These are phyloP conservation scores for Lathyrus aphaca DNA, from an alignment of 306 rosid genomes.

Conservation along the genomic window DNA sequence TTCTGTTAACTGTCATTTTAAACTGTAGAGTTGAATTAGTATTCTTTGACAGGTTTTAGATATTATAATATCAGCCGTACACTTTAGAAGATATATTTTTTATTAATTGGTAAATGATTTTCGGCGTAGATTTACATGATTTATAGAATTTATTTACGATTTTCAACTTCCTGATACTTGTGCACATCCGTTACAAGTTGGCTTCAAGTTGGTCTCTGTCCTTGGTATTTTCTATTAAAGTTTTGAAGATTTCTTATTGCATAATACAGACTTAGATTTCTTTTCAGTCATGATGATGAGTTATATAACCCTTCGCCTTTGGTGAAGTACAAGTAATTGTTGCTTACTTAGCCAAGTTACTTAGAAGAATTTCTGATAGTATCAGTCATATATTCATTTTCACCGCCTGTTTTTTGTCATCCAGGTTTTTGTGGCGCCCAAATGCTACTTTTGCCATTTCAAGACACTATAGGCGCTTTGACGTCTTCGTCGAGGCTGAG, in stretches of 20 bases:
- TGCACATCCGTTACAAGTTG: slow-evolving; percentile 3
- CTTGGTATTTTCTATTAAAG: background rate
- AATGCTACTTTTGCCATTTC: slow-evolving; percentile 94
- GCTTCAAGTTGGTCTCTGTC: background rate
- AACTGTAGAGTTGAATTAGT: slow-evolving; percentile 7
- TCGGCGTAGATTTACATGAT: background rate
- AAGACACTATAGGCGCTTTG: slow-evolving; percentile 90
- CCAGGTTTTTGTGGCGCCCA: slow-evolving; percentile 94
- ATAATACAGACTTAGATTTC: background rate
- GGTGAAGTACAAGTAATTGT: background rate
- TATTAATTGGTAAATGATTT: slow-evolving; percentile 6
- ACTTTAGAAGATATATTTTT: background rate
- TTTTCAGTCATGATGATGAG: background rate
- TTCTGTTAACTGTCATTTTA: slow-evolving; percentile 24
- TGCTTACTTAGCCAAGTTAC: slow-evolving; percentile 12
- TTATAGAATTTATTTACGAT: slow-evolving; percentile 12
- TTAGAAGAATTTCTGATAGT: slow-evolving; percentile 17
- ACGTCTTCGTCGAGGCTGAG: slow-evolving; percentile 94
- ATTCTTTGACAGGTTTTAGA: slow-evolving; percentile 22
- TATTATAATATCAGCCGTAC: background rate
- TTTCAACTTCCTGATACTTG: slow-evolving; percentile 3
- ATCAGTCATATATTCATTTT: slow-evolving; percentile 22
- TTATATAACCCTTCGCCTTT: background rate
- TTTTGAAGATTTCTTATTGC: background rate
- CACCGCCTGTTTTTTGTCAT: slow-evolving; percentile 32